These are phyloP conservation scores for Blastobotrys persicus DNA, from an alignment of 1,139 yeast genomes.

Conservation along the genomic window DNA sequence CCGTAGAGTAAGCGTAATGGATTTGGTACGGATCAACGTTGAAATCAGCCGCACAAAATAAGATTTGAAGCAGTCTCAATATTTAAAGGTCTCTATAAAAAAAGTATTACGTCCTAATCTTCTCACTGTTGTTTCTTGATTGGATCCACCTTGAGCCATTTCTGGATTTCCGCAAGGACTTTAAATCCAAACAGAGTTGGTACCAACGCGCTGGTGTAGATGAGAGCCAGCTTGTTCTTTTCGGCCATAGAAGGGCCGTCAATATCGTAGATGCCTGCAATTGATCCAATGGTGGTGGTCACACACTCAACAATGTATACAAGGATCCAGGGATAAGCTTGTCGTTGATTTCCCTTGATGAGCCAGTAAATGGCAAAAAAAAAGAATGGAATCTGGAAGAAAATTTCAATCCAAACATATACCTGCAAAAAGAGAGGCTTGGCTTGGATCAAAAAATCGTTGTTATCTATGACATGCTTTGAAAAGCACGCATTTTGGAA, in stretches of 20 bases:
- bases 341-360: slow-evolving; percentile 29
- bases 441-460: slow-evolving; percentile 62
- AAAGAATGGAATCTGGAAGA: slow-evolving; percentile 78
- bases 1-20: too few relatives aligned
- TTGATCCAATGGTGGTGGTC: slow-evolving; percentile 67
- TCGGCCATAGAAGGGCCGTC: slow-evolving; percentile 40
- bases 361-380: slow-evolving; percentile 42
- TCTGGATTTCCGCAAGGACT: slow-evolving; percentile 2
- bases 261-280: slow-evolving; percentile 33
- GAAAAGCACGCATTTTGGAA: slow-evolving; percentile 50
- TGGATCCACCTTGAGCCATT: slow-evolving; percentile 3
- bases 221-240: slow-evolving; percentile 44
- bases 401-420: slow-evolving; percentile 68
- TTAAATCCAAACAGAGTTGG: slow-evolving; percentile 53
- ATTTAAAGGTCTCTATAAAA: too few relatives aligned
- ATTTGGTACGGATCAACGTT: too few relatives aligned
- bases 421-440: slow-evolving; percentile 68
- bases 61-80: too few relatives aligned
- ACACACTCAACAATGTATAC: slow-evolving; percentile 76
- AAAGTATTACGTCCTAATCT: too few relatives aligned
- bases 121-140: slow-evolving; percentile 1
- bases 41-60: too few relatives aligned
- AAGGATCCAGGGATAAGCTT: slow-evolving; percentile 51
- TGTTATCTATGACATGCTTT: slow-evolving; percentile 60
- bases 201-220: slow-evolving; percentile 65